Evolutionary conservation across 768 basidiomycete species (phyloP), one percentile per base, ranked within the genome.

Genomic region (Boletus tomentosulus): DNA sequence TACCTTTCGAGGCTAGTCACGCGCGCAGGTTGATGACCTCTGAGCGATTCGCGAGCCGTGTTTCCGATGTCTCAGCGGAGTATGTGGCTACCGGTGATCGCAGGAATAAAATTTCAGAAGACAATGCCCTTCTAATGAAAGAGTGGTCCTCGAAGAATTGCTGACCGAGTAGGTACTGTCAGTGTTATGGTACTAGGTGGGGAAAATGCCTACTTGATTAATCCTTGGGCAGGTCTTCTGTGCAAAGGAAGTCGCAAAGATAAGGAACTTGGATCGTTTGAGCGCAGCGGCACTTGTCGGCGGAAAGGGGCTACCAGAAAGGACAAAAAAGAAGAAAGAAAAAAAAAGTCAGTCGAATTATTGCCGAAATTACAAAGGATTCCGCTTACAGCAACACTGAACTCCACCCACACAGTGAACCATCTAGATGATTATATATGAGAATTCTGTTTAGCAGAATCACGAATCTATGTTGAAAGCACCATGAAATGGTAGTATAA

Each of bases 381-480:
- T 47, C 33, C 63, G 66, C 64, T 67, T 60, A 65, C 64, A 55
- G 59, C 13, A 60, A 54, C 48, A 53, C 54, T 48, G 51, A 34
- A 33, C 53, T 66, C 61, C 54, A 64, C 44, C 59, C 55, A 53
- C 56, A 65, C 58, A 54, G 25, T 33, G 42, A 53, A 48, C 52
- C 57, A 59, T 62, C 68, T 71, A 69, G 50, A 50, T 60, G 43
- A 64, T 71, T 67, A 61, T 56, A 59, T 53, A 52, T 34, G 58
- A 34, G 50, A 53, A 46, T 13, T 13, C 50, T 33, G 61, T 54
- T 58, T 43, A 46, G 59, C 45, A 53, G 47, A 38, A 48, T 50
- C 67, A 67, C 58, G 54, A 55, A 47, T 69, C 65, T 69, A 69
- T 63, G 65, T 67, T 60, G 59, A 47, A 56, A 53, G 59, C 48